A percentile compares a stretch with the other conserved stretches of the same genome.
These are phyloP conservation scores for Cladophialophora chaetospira DNA, from an alignment of 2,329 filamentous ascomycete species.

Conservation along the genomic window DNA sequence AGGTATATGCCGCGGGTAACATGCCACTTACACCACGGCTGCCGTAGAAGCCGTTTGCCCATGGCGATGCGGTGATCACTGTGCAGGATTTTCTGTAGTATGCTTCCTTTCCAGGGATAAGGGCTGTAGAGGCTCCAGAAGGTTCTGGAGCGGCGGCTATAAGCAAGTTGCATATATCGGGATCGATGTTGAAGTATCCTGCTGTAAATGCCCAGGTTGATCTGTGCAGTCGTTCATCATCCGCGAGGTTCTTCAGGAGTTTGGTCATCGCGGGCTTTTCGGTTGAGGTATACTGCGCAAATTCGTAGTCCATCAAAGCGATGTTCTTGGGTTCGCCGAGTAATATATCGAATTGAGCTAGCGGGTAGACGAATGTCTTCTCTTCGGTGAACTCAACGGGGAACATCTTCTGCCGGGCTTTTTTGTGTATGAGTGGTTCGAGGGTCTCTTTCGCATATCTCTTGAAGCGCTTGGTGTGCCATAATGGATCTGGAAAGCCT, in stretches of 20 bases:
- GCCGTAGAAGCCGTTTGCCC: slow-evolving; percentile 93
- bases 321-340: slow-evolving; percentile 46
- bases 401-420: slow-evolving; percentile 33
- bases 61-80: slow-evolving; percentile 87
- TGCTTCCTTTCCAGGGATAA: slow-evolving; percentile 24
- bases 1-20: slow-evolving; percentile 87
- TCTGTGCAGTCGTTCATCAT: slow-evolving; percentile 60
- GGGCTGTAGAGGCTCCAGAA: neutral
- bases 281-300: slow-evolving; percentile 68
- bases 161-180: slow-evolving; percentile 76
- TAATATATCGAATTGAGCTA: slow-evolving; percentile 85
- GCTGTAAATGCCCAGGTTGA: slow-evolving; percentile 95
- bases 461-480: slow-evolving; percentile 57
- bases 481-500: slow-evolving; percentile 32
- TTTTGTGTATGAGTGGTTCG: slow-evolving; percentile 62
- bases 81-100: slow-evolving; percentile 60
- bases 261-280: slow-evolving; percentile 80
- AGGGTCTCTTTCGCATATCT: slow-evolving; percentile 68
- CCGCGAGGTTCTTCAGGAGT: slow-evolving; percentile 69
- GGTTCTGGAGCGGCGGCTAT: slow-evolving; percentile 58
- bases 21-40: slow-evolving; percentile 86
- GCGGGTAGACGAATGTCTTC: slow-evolving; percentile 79
- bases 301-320: slow-evolving; percentile 31
- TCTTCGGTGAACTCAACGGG: slow-evolving; percentile 37
- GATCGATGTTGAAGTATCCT: slow-evolving; percentile 96